Evolutionary conservation across 129 eudicot species (phyloP).

Genomic region (Calendula officinalis): DNA sequence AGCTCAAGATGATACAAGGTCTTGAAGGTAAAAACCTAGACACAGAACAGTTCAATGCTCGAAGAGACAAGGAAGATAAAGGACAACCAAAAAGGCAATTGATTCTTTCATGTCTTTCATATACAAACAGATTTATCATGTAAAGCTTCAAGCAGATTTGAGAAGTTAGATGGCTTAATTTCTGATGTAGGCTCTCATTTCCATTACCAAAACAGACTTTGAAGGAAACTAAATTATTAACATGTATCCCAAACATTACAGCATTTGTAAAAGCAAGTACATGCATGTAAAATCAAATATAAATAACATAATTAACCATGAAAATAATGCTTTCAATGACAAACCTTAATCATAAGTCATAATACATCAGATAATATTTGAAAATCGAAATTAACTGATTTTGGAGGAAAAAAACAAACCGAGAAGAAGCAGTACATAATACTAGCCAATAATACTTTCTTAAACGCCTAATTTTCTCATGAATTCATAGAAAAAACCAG

Average conservation of each 20-base stretch:
- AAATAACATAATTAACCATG: no score
- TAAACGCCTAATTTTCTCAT: no score
- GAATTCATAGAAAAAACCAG: no score
- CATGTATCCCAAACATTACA: background rate
- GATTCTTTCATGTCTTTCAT: background rate
- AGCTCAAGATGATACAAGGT: background rate
- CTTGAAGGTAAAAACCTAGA: background rate
- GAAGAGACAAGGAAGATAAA: background rate
- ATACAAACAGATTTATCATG: background rate
- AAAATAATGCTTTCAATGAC: no score
- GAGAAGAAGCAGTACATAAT: no score
- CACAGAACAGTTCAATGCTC: background rate
- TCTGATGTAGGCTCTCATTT: background rate
- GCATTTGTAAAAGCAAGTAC: no score
- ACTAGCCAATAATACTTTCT: background rate
- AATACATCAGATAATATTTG: no score
- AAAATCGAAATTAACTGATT: no score
- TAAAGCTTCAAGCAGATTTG: background rate
- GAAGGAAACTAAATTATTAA: background rate
- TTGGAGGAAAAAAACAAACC: no score
- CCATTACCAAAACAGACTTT: conserved; percentile 4
- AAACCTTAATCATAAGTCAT: no score
- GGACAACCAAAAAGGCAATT: background rate
- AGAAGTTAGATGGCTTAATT: background rate
- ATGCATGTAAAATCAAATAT: no score